Percentiles rank a stretch among this genome's conserved stretches.
phyloP scores from a whole-genome alignment of 2,329 filamentous ascomycete species.

The Orbilia blumenaviensis region DNA sequence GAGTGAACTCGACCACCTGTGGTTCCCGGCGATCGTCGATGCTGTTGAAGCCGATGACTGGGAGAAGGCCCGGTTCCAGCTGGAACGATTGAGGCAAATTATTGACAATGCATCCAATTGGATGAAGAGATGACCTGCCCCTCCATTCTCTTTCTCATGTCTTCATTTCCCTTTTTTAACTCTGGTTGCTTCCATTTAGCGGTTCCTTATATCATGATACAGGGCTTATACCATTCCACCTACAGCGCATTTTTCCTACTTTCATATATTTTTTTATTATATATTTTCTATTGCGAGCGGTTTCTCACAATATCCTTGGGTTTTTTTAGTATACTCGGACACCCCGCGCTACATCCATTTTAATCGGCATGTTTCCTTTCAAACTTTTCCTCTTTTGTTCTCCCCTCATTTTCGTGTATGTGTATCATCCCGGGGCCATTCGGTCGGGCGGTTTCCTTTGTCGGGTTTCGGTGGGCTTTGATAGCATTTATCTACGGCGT shows the following conservation, averaged over 20 bases:
- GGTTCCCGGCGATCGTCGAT: conserved; percentile 80
- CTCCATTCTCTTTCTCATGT: conserved; percentile 6
- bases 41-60: conserved; percentile 77
- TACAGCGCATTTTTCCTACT: conserved; percentile 12
- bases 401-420: conserved; percentile 3
- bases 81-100: conserved; percentile 44
- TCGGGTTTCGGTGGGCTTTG: conserved; percentile 36
- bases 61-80: conserved; percentile 65
- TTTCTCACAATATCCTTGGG: conserved; percentile 8
- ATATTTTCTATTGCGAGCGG: conserved; percentile 3
- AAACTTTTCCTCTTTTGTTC: too few relatives aligned
- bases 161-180: not conserved
- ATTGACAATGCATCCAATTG: conserved; percentile 44
- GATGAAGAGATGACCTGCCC: conserved; percentile 48
- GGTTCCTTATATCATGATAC: conserved; percentile 33
- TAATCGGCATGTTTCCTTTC: conserved; percentile 32
- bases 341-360: conserved; percentile 8
- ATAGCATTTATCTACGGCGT: conserved; percentile 51
- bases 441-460: conserved; percentile 32
- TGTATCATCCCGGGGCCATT: conserved; percentile 2
- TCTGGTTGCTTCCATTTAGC: conserved; percentile 38
- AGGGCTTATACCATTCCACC: conserved; percentile 13
- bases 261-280: conserved; percentile 21
- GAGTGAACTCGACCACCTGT: conserved; percentile 60
- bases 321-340: conserved; percentile 11